Evolutionary conservation across 495 filamentous ascomycete genomes (phyloP), one percentile per base, ranked within the genome.

Genomic region (Thermochaetoides thermophila): DNA sequence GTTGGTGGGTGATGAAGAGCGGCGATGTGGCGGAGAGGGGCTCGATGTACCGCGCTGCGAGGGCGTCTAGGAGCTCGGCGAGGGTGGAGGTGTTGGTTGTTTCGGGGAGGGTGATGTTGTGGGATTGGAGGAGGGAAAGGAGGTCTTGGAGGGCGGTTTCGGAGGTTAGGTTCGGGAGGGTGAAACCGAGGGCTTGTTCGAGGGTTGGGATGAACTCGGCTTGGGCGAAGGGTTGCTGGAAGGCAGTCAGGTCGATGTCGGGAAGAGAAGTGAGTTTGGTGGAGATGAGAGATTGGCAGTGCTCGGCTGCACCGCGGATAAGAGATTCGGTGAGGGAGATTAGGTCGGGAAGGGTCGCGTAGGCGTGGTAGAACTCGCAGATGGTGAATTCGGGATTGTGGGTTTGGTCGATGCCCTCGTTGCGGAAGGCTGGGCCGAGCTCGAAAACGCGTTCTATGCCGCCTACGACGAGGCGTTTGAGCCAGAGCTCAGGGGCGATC

Each of bases 311-410:
- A 21, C 66, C 68, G 14, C 53, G 61, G 28, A 89, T 59, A 11
- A 91, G 53, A 2, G 59, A 52, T 48, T 87, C 81, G 21, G 83
- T 91, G 44, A 73, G 73, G 15, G 53, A 38, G 43, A 93, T 84
- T 17, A 97, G 61, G 21, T 84, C 74, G 23, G 74, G 64, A 0
- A 95, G 66, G 39, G 74, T 78, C 32, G 81, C 75, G 44, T 84
- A 94, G 9, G 83, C 74, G 32, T 76, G 71, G 55, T 97, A 97
- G 66, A 94, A 95, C 59, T 97, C 89, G 63, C 86, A 95, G 21
- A 78, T 95, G 16, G 80, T 85, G 59, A 95, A 97, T 53, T 97
- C 89, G 5, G 89, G 85, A 62, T 99, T 99, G 66, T 99, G 91
- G 10, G 89, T 95, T 32, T 91, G 64, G 60, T 99, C 89, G 47